Evolutionary conservation across 2,329 filamentous ascomycete species (phyloP).

Genomic region (Colletotrichum viniferum): DNA sequence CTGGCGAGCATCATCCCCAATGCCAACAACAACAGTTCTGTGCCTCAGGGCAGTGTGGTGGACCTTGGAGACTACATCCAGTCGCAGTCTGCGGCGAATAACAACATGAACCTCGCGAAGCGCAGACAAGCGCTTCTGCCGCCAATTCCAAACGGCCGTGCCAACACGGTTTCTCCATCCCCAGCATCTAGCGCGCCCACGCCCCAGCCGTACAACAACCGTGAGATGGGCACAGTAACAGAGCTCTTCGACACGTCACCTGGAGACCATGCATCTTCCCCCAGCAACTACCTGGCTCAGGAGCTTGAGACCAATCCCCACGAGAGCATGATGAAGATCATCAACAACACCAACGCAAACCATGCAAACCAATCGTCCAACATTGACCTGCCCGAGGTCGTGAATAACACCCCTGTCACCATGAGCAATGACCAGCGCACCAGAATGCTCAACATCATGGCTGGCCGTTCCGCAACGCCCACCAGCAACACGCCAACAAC

Average conservation of each 20-base stretch:
- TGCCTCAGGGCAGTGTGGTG: slow-evolving; percentile 62
- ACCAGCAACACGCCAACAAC: slow-evolving; percentile 22
- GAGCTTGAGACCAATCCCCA: slow-evolving; percentile 63
- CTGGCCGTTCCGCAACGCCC: slow-evolving; percentile 40
- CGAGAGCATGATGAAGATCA: slow-evolving; percentile 68
- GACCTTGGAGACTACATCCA: slow-evolving; percentile 65
- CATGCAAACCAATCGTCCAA: slow-evolving; percentile 54
- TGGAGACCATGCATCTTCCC: slow-evolving; percentile 48
- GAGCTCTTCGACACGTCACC: slow-evolving; percentile 62
- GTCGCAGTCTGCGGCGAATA: slow-evolving; percentile 43
- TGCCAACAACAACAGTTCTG: slow-evolving; percentile 42
- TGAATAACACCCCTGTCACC: slow-evolving; percentile 58
- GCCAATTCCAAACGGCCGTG: slow-evolving; percentile 49
- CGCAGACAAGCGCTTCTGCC: slow-evolving; percentile 59
- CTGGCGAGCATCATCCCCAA: slow-evolving; percentile 76
- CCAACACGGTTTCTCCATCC: slow-evolving; percentile 28
- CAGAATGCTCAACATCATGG: slow-evolving; percentile 65
- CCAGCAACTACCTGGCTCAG: slow-evolving; percentile 53
- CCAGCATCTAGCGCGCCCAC: slow-evolving; percentile 31
- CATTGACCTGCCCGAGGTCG: slow-evolving; percentile 61
- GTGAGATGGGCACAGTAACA: slow-evolving; percentile 62
- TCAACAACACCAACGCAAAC: slow-evolving; percentile 66
- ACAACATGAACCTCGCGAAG: slow-evolving; percentile 50
- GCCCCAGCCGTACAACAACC: slow-evolving; percentile 31
- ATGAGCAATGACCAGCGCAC: slow-evolving; percentile 62